Percentiles rank a stretch among this genome's conserved stretches.
These are phyloP conservation scores for Ophiocordyceps camponoti-leonardi DNA, from an alignment of 2,329 filamentous ascomycete genomes.

Conservation along the genomic window DNA sequence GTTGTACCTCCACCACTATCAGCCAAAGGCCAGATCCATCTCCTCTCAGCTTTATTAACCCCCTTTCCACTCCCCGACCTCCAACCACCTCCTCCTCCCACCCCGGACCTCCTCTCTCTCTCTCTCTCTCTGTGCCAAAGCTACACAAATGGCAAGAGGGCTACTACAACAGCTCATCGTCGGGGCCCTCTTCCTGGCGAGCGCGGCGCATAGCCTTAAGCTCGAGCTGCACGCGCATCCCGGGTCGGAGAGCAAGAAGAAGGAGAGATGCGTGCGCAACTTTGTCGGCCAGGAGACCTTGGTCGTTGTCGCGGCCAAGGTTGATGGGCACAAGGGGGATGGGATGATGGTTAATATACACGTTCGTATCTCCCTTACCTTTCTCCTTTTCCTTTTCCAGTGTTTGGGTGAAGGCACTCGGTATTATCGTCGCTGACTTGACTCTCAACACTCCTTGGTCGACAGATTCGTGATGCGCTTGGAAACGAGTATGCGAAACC, in stretches of 20 bases:
- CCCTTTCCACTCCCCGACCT: too few species aligned
- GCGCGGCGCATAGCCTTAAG: constrained; percentile 55
- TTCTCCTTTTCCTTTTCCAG: background rate
- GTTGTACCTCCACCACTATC: too few species aligned
- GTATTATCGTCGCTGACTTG: too few species aligned
- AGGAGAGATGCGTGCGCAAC: constrained; percentile 88
- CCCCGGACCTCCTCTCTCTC: too few species aligned
- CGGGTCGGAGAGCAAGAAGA: constrained; percentile 31
- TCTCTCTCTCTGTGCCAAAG: background rate
- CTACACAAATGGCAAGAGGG: background rate
- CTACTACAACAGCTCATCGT: constrained; percentile 38
- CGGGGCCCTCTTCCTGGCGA: constrained; percentile 37
- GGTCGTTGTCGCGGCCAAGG: constrained; percentile 83
- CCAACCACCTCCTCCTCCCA: too few species aligned
- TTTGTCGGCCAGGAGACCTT: constrained; percentile 85
- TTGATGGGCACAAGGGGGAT: constrained; percentile 75
- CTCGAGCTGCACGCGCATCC: constrained; percentile 71
- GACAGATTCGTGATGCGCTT: constrained; percentile 84
- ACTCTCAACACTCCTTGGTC: too few species aligned
- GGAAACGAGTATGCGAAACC: constrained; percentile 92
- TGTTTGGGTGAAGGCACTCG: constrained; percentile 1
- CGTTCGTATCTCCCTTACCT: constrained; percentile 34
- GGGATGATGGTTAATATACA: constrained; percentile 90
- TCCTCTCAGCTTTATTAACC: too few species aligned
- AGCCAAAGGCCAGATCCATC: too few species aligned